A percentile compares a stretch with the other conserved stretches of the same genome.
Conservation (phyloP, 108 stramenopile genomes). For the Pseudonitzschia pungens region DNA sequence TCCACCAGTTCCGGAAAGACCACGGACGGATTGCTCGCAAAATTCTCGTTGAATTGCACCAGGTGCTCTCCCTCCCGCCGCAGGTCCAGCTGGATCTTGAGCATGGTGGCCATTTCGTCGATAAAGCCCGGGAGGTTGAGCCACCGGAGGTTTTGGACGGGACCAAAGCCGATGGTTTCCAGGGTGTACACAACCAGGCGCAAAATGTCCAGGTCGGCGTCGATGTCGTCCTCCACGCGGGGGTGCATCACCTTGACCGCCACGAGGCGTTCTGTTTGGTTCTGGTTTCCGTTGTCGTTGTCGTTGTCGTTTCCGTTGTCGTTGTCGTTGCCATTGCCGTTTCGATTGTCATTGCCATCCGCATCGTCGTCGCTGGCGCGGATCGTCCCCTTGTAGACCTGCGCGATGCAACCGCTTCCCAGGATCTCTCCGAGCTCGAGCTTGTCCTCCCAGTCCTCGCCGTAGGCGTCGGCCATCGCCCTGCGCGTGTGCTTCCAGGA, state of each 20-base stretch:
- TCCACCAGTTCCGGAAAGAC: conserved; percentile 47
- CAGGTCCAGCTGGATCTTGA: conserved; percentile 53
- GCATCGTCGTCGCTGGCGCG: conserved; percentile 7
- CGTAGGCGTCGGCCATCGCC: conserved; percentile 52
- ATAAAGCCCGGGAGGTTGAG: conserved; percentile 48
- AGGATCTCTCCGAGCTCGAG: conserved; percentile 39
- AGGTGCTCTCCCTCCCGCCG: conserved; percentile 50
- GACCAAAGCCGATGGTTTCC: conserved; percentile 29
- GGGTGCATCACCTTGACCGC: conserved; percentile 72
- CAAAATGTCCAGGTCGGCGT: conserved; percentile 65
- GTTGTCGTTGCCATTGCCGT: too few relatives aligned
- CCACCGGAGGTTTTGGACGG: conserved; percentile 38
- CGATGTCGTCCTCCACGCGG: conserved; percentile 47
- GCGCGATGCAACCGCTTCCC: conserved; percentile 76
- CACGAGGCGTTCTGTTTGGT: conserved; percentile 31
- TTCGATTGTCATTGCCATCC: too few relatives aligned
- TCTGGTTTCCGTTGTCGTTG: too few relatives aligned
- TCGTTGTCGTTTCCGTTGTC: too few relatives aligned
- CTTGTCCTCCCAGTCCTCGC: conserved; percentile 53
- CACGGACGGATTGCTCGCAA: conserved; percentile 26
- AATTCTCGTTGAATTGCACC: conserved; percentile 41
- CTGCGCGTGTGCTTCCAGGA: conserved; percentile 50
- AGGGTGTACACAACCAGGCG: conserved; percentile 28
- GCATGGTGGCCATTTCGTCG: conserved; percentile 47
- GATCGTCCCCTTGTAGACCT: conserved; percentile 56